Evolutionary conservation across 768 basidiomycete species (phyloP).

Genomic region (Trametopsis cervina): DNA sequence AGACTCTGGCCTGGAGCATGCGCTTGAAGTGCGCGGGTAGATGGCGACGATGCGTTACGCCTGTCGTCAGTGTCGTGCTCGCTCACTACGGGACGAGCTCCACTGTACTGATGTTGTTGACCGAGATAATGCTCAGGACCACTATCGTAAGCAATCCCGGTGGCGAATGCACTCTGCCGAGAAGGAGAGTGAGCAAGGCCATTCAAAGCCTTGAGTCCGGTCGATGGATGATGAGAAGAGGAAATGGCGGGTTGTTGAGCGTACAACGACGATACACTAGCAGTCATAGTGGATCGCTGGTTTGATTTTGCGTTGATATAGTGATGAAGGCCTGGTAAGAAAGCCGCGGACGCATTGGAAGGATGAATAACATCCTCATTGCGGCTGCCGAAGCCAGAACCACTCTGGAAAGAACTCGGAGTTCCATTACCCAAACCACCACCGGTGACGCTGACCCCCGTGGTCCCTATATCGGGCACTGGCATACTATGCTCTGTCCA

Average conservation of each 20-base stretch:
- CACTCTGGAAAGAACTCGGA: conserved; percentile 47
- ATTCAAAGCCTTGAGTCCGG: conserved; percentile 8
- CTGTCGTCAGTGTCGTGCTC: conserved; percentile 16
- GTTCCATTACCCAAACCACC: conserved; percentile 33
- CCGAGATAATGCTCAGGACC: conserved; percentile 30
- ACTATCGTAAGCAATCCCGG: conserved; percentile 18
- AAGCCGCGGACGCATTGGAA: conserved; percentile 78
- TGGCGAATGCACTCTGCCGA: conserved; percentile 16
- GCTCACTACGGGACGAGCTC: conserved; percentile 25
- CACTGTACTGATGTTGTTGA: conserved; percentile 31
- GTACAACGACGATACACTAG: conserved; percentile 19
- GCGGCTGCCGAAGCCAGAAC: conserved; percentile 30
- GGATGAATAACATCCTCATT: conserved; percentile 47
- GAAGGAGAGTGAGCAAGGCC: conserved; percentile 23
- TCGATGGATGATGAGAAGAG: conserved; percentile 9
- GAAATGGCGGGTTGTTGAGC: conserved; percentile 7
- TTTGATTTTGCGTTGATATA: conserved; percentile 43
- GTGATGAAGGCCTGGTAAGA: conserved; percentile 67
- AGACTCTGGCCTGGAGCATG: conserved; percentile 90
- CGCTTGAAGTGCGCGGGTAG: conserved; percentile 71
- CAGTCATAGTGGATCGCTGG: conserved; percentile 22
- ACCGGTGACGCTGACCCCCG: conserved; percentile 13
- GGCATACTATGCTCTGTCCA: conserved; percentile 57
- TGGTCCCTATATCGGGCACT: conserved; percentile 21
- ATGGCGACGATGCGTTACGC: conserved; percentile 47